These are phyloP conservation scores for Cornus florida DNA, from an alignment of 148 eudicot genomes.

Conservation along the genomic window DNA sequence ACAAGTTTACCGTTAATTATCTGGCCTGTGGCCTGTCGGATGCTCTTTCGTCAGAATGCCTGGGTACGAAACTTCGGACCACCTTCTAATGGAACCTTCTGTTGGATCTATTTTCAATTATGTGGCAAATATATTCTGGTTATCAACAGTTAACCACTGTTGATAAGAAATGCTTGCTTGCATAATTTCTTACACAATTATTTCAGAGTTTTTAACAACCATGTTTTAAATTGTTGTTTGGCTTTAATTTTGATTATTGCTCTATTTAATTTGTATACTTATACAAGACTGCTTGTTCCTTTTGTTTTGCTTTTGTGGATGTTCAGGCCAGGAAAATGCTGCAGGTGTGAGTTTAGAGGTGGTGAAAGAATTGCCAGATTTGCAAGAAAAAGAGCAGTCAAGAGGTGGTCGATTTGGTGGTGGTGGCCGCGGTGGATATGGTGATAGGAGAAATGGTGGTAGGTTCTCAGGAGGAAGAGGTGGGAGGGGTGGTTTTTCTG, in stretches of 20 bases:
- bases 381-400: conserved; percentile 66
- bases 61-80: too few relatives aligned
- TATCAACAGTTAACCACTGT: not conserved
- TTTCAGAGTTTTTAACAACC: not conserved
- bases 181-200: not conserved
- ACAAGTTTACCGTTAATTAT: too few relatives aligned
- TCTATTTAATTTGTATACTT: too few relatives aligned
- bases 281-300: too few relatives aligned
- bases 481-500: conserved; percentile 36
- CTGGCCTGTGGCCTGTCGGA: too few relatives aligned
- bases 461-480: conserved; percentile 10
- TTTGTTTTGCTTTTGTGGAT: not conserved
- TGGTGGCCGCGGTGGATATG: conserved; percentile 38
- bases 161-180: not conserved
- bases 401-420: conserved; percentile 57
- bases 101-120: not conserved
- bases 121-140: not conserved
- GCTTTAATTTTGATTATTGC: not conserved
- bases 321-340: conserved; percentile 66
- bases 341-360: conserved; percentile 69
- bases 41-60: too few relatives aligned
- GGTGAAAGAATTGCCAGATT: conserved; percentile 56
- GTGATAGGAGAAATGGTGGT: conserved; percentile 28
- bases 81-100: not conserved
- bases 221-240: too few relatives aligned